phyloP scores from a whole-genome alignment of 225 moss, liverwort and hornwort genomes.

The Takakia lepidozioides region DNA sequence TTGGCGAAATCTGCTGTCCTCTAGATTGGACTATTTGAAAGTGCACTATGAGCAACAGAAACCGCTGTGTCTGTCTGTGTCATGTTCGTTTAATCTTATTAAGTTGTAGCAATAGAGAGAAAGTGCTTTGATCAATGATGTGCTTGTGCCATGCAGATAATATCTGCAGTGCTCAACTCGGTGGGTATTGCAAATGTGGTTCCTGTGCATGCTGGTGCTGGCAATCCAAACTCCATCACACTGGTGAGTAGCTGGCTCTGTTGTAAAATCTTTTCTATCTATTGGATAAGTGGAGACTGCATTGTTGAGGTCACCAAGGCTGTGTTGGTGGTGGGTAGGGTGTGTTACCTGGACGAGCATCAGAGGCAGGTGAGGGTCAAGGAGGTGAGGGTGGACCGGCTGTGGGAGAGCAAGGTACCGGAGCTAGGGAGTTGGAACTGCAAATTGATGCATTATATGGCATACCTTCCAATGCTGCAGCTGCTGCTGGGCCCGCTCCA shows the following conservation, averaged over 20 bases:
- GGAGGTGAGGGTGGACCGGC: conserved; percentile 37
- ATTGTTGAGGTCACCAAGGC: no score
- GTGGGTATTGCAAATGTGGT: conserved; percentile 72
- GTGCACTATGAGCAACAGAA: no score
- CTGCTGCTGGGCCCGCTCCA: conserved; percentile 33
- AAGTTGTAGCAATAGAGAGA: background rate
- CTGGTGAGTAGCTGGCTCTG: conserved; percentile 41
- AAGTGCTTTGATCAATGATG: conserved; percentile 1
- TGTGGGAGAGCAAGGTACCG: conserved; percentile 37
- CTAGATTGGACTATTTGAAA: no score
- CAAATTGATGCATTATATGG: conserved; percentile 94
- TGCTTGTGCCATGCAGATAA: conserved; percentile 49
- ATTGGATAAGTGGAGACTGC: no score
- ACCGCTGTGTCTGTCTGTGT: no score
- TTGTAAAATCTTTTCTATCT: background rate
- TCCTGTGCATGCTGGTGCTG: conserved; percentile 41
- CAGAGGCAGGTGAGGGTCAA: conserved; percentile 25
- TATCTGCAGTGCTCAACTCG: conserved; percentile 77
- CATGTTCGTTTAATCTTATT: no score
- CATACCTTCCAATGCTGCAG: conserved; percentile 41
- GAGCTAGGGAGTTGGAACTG: conserved; percentile 73
- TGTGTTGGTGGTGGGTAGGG: conserved; percentile 27
- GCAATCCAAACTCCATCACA: conserved; percentile 35
- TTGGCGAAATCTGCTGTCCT: no score
- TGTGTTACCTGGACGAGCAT: conserved; percentile 41